Percentiles rank a stretch among this genome's conserved stretches.
Conservation (phyloP, 2,329 filamentous ascomycete genomes). For the Lithohypha guttulata region DNA sequence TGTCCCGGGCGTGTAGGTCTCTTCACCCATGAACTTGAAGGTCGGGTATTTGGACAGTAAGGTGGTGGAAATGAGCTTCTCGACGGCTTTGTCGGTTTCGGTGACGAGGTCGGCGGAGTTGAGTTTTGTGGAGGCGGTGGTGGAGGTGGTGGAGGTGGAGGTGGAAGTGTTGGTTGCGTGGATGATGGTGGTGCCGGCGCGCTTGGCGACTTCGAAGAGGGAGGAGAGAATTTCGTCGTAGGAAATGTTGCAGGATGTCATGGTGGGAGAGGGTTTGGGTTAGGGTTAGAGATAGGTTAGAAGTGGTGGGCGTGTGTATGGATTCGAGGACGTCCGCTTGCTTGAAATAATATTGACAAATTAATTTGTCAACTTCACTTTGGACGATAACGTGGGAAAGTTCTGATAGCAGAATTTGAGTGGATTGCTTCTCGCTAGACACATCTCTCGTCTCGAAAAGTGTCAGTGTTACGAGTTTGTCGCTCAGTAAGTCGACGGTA, state of each 20-base stretch:
- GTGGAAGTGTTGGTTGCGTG: conserved; percentile 28
- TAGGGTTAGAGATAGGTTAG: no score
- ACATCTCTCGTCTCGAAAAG: no score
- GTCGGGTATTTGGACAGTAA: conserved; percentile 43
- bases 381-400: no score
- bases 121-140: conserved; percentile 37
- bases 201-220: conserved; percentile 30
- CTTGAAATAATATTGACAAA: no score
- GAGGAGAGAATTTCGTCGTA: conserved; percentile 29
- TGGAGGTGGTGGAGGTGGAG: conserved; percentile 22
- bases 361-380: no score
- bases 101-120: conserved; percentile 52
- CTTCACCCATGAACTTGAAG: conserved; percentile 45
- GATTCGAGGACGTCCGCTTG: not conserved
- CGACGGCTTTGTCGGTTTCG: conserved; percentile 52
- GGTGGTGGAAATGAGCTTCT: conserved; percentile 44
- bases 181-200: conserved; percentile 35
- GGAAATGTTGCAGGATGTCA: conserved; percentile 3
- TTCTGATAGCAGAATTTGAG: no score
- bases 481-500: no score
- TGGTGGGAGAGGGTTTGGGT: not conserved
- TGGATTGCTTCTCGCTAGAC: no score
- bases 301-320: no score
- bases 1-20: conserved; percentile 47
- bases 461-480: no score